Conservation (phyloP, 257 asterid genomes). For the Cinchona pubescens region DNA sequence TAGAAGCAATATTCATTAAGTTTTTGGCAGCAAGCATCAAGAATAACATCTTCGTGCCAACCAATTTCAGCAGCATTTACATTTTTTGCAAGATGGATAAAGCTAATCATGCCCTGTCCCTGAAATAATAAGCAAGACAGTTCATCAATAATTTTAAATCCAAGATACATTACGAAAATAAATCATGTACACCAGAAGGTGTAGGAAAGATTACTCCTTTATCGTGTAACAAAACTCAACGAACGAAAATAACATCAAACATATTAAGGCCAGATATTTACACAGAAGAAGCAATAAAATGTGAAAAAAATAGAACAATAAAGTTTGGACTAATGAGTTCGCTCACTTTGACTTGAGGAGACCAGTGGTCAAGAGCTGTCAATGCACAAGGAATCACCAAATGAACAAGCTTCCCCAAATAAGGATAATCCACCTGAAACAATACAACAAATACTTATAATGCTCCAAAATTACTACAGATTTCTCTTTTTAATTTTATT, state of each 20-base stretch:
- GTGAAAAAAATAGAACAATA: neutral
- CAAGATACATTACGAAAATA: no score
- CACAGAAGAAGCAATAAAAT: neutral
- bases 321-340: conserved; percentile 21
- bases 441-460: neutral
- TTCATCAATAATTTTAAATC: neutral
- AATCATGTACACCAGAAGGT: no score
- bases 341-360: conserved; percentile 85
- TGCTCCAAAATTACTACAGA: no score
- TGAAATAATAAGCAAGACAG: conserved; percentile 27
- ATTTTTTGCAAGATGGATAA: conserved; percentile 63
- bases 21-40: conserved; percentile 93
- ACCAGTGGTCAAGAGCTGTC: conserved; percentile 97
- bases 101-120: conserved; percentile 92
- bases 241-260: neutral
- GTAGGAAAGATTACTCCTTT: no score
- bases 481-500: neutral
- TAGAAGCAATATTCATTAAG: conserved; percentile 72
- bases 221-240: neutral
- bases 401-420: conserved; percentile 67
- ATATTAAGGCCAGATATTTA: neutral
- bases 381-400: conserved; percentile 86
- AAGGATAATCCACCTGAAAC: conserved; percentile 65
- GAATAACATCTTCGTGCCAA: conserved; percentile 74
- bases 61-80: conserved; percentile 69